A percentile compares a stretch with the other conserved stretches of the same genome.
phyloP scores from a whole-genome alignment of 352 stramenopile genomes.

The Globisporangium apiculatum region DNA sequence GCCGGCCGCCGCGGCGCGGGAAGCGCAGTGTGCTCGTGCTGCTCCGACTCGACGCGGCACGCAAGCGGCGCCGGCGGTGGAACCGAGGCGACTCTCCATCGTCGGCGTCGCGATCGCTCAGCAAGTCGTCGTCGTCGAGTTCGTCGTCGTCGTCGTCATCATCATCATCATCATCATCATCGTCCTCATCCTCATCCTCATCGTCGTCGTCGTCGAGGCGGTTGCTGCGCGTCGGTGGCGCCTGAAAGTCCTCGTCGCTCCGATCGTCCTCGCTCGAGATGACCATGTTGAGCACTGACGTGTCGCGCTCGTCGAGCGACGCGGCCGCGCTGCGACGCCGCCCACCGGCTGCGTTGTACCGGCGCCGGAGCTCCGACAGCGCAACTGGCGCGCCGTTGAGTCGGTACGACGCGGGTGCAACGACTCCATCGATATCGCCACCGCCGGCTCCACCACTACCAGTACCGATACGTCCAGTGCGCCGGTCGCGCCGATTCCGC shows the following conservation, averaged over 20 bases:
- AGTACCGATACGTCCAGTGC: not conserved
- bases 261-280: constrained; percentile 85
- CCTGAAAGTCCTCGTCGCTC: constrained; percentile 84
- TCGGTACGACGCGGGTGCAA: constrained; percentile 48
- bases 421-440: not conserved
- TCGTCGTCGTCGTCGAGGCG: constrained; percentile 28
- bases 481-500: not conserved
- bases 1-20: constrained; percentile 28
- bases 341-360: constrained; percentile 20
- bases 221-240: constrained; percentile 16
- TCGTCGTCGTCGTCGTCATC: constrained; percentile 55
- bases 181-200: constrained; percentile 25
- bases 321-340: constrained; percentile 24
- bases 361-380: constrained; percentile 54
- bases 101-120: constrained; percentile 27
- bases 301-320: constrained; percentile 72
- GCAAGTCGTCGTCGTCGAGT: constrained; percentile 39
- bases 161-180: constrained; percentile 40
- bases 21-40: constrained; percentile 16
- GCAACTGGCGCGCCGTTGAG: constrained; percentile 67
- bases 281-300: constrained; percentile 73
- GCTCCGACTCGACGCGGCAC: constrained; percentile 16
- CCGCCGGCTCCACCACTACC: too few relatives aligned
- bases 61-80: constrained; percentile 24
- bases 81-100: constrained; percentile 29